Conservation (phyloP, 768 basidiomycete genomes). For the Cantharellus anzutake region DNA sequence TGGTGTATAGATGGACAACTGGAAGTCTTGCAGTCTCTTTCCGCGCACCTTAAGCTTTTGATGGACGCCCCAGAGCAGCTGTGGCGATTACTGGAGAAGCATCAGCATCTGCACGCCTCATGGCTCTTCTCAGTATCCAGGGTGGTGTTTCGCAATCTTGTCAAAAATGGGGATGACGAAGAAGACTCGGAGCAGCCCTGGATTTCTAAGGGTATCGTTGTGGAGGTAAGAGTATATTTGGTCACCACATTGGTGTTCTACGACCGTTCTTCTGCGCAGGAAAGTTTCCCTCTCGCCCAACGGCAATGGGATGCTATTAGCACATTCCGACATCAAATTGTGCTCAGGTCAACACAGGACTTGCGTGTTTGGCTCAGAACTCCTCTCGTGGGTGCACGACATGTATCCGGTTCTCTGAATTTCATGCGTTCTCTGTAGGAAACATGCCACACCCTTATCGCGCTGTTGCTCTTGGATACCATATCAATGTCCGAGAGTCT, state of each 20-base stretch:
- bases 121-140: slow-evolving; percentile 77
- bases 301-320: slow-evolving; percentile 86
- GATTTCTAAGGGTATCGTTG: slow-evolving; percentile 34
- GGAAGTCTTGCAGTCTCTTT: slow-evolving; percentile 47
- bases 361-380: slow-evolving; percentile 41
- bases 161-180: slow-evolving; percentile 42
- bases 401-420: slow-evolving; percentile 41
- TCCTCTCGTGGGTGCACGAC: slow-evolving; percentile 38
- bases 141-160: slow-evolving; percentile 62
- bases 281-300: slow-evolving; percentile 73
- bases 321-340: slow-evolving; percentile 75
- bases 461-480: slow-evolving; percentile 79
- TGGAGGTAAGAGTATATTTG: slow-evolving; percentile 27
- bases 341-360: slow-evolving; percentile 71
- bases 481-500: slow-evolving; percentile 58
- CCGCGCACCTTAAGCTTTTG: slow-evolving; percentile 81
- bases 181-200: slow-evolving; percentile 26
- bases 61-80: slow-evolving; percentile 83
- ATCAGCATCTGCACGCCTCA: slow-evolving; percentile 62
- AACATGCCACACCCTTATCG: slow-evolving; percentile 57
- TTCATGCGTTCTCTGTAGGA: slow-evolving; percentile 41
- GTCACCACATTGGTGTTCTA: neutral
- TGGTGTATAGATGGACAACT: slow-evolving; percentile 35
- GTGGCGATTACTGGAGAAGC: slow-evolving; percentile 70
- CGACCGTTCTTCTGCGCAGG: slow-evolving; percentile 22